phyloP scores from a whole-genome alignment of 2,329 filamentous ascomycete genomes.

The Zelopaecilomyces penicillatus region DNA sequence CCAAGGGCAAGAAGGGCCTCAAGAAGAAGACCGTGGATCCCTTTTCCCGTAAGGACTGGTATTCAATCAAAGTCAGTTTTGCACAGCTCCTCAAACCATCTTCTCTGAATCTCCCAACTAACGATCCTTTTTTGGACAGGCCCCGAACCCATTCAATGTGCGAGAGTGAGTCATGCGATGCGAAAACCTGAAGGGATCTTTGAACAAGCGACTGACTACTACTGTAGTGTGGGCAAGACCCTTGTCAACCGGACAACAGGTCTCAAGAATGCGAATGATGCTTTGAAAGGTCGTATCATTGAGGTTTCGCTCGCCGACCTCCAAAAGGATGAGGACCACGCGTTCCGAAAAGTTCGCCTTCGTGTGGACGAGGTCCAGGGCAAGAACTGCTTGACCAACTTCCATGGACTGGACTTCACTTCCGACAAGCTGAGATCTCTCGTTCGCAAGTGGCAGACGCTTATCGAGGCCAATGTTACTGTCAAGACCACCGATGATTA shows the following conservation, averaged over 20 bases:
- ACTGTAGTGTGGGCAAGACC: conserved; percentile 90
- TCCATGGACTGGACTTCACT: conserved; percentile 99
- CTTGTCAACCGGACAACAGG: conserved; percentile 98
- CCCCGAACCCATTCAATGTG: conserved; percentile 89
- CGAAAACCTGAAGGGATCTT: background rate
- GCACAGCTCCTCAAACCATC: conserved; percentile 9
- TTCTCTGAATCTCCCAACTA: background rate
- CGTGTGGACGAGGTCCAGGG: conserved; percentile 97
- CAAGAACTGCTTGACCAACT: conserved; percentile 99
- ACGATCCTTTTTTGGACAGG: conserved; percentile 39
- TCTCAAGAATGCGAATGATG: conserved; percentile 99
- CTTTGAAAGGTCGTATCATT: conserved; percentile 96
- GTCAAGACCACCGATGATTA: conserved; percentile 99
- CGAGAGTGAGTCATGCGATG: conserved; percentile 68
- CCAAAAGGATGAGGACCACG: conserved; percentile 99
- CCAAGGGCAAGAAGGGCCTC: conserved; percentile 99
- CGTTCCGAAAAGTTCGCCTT: conserved; percentile 99
- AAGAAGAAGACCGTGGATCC: conserved; percentile 99
- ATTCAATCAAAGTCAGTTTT: conserved; percentile 72
- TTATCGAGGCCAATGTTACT: conserved; percentile 99
- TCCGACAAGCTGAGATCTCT: conserved; percentile 99
- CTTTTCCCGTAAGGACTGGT: conserved; percentile 99
- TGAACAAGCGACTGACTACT: conserved; percentile 6
- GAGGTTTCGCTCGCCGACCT: conserved; percentile 98
- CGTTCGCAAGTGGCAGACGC: conserved; percentile 98